Evolutionary conservation across 495 filamentous ascomycete species (phyloP).

Genomic region (Apiosordaria backusii): DNA sequence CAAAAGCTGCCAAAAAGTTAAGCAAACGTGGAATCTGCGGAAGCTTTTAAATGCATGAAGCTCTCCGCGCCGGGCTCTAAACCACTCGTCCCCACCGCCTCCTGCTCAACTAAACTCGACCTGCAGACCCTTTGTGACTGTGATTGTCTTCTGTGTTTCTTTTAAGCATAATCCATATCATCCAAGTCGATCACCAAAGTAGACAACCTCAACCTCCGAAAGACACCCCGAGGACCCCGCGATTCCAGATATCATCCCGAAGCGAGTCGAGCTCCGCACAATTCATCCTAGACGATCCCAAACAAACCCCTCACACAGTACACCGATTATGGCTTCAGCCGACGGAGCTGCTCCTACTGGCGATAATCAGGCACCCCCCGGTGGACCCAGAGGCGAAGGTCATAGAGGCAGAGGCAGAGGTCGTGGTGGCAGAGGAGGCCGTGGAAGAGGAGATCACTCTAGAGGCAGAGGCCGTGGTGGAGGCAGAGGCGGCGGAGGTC

Average conservation of each 20-base stretch:
- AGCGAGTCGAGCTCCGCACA: slow-evolving; percentile 9
- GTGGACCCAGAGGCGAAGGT: slow-evolving; percentile 33
- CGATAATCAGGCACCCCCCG: slow-evolving; percentile 11
- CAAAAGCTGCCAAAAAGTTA: slow-evolving; percentile 1
- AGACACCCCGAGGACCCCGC: not conserved
- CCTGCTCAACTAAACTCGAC: not conserved
- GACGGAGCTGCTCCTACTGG: slow-evolving; percentile 15
- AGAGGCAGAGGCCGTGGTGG: slow-evolving; percentile 5
- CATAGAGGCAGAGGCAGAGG: slow-evolving; percentile 39
- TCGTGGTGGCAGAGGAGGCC: slow-evolving; percentile 26
- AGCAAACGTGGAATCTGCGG: slow-evolving; percentile 6
- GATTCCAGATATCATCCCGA: slow-evolving; percentile 21
- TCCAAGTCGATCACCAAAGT: not conserved
- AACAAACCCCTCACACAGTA: not conserved
- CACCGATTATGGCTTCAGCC: slow-evolving; percentile 25
- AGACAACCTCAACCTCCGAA: not conserved
- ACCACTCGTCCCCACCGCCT: not conserved
- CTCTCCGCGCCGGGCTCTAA: not conserved
- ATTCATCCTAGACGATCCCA: slow-evolving; percentile 26
- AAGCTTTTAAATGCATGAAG: not conserved
- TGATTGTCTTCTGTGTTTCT: no score
- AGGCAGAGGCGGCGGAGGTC: slow-evolving; percentile 18
- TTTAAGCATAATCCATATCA: not conserved
- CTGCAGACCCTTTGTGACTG: not conserved
- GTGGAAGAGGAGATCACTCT: slow-evolving; percentile 18